Base-by-base conservation (phyloP, 345 rosid genomes). In the Eucalyptus cloeziana region DNA sequence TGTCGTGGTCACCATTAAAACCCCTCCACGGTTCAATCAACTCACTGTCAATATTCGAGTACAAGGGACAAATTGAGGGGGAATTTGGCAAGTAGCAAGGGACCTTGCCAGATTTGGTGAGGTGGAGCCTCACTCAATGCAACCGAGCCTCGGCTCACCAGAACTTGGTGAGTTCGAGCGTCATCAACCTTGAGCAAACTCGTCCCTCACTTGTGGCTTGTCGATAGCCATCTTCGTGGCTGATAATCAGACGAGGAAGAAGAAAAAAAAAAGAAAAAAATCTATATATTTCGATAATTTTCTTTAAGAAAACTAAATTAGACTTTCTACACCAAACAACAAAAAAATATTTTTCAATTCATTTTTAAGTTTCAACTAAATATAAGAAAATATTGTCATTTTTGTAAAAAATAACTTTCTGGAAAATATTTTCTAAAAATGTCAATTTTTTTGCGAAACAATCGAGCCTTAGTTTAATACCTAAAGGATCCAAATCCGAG, bases 141-240 rank as follows among this genome's bases (percentile, higher is more conserved):
- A 30, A 13, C 19, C 8, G 4, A 13, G 33, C 19, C 33, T 62
- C 1, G 8, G 8, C 33, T 62, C 71, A 0, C 71, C 33, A 30
- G 2, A 30, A 13, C 13, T 62, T 62, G 71, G 17, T 0, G 4
- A 62, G 19, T 15, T 30, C 9, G 4, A 62, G 37, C 9, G 1
- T 6, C 33, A 3, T 56, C 4, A 3, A 25, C 30, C 62, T 56
- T 56, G 62, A 10, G 62, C 3, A 1, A 56, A 1, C 62, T 24
- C 0, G 6, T 56, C 30, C 30, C 30, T 24, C 30, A 56, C 6
- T 22, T 1, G 62, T 56, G 62, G 6, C 13, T 56, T 0, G 0
- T 56, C 0, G 13, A 56, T 1, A 25, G 3, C 13, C 62, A 10
- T 56, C 27, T 24, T 22, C 0, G 1, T 56, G 30, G 30, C 2